Conservation (phyloP, 2,329 filamentous ascomycete species). For the Xylariaceae sp. region DNA sequence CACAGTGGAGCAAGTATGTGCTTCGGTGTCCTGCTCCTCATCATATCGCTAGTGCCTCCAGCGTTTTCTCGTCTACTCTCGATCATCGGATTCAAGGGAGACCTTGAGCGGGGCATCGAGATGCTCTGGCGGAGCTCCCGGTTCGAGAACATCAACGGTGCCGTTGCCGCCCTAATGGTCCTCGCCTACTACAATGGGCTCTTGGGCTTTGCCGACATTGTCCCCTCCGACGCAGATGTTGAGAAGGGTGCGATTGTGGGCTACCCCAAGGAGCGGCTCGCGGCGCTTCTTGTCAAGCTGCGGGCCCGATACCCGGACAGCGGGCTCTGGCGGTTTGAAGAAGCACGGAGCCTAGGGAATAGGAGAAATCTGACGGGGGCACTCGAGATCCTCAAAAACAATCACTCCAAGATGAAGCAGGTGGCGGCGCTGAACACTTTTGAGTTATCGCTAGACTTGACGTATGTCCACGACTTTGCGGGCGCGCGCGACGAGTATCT, state of each 20-base stretch:
- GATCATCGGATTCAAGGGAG: constrained; percentile 86
- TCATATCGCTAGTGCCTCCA: constrained; percentile 91
- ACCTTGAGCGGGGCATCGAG: constrained; percentile 72
- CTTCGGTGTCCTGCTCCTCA: constrained; percentile 76
- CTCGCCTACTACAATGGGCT: constrained; percentile 86
- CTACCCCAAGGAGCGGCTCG: constrained; percentile 66
- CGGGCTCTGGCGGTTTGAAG: constrained; percentile 81
- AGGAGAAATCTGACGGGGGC: constrained; percentile 62
- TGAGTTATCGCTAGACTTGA: constrained; percentile 70
- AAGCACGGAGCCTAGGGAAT: constrained; percentile 69
- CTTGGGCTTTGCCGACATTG: constrained; percentile 80
- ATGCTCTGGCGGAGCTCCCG: constrained; percentile 89
- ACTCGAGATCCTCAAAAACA: constrained; percentile 56
- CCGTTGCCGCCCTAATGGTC: constrained; percentile 74
- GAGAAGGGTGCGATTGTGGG: constrained; percentile 54
- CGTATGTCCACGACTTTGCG: constrained; percentile 74
- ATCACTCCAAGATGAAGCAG: constrained; percentile 74
- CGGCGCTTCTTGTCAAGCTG: constrained; percentile 66
- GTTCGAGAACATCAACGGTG: constrained; percentile 87
- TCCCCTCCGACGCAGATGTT: constrained; percentile 57
- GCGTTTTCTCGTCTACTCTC: constrained; percentile 81
- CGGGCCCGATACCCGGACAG: constrained; percentile 72
- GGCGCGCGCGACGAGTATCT: constrained; percentile 71
- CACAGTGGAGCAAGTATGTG: constrained; percentile 77
- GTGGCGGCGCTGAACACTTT: constrained; percentile 81